phyloP scores from a whole-genome alignment of 345 rosid genomes.

The Gynandropsis gynandra region DNA sequence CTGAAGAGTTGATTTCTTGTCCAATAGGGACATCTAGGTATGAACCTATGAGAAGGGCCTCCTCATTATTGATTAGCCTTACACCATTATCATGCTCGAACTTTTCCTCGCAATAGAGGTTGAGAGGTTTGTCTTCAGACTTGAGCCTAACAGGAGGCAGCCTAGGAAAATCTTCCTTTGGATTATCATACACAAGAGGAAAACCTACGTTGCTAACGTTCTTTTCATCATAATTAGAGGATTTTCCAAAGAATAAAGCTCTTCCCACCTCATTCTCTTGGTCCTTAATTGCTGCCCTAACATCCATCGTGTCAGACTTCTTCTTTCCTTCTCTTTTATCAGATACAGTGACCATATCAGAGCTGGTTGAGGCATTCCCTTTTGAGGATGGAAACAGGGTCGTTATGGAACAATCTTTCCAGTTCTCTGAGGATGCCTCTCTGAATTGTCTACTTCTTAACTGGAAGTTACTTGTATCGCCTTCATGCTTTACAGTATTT shows the following conservation, averaged over 20 bases:
- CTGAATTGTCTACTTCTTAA: conserved; percentile 39
- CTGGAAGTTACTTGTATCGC: conserved; percentile 37
- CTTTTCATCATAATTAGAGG: conserved; percentile 47
- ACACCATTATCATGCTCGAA: conserved; percentile 60
- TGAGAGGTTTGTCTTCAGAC: conserved; percentile 74
- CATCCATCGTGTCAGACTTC: conserved; percentile 42
- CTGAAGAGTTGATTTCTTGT: conserved; percentile 89
- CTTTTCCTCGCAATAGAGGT: conserved; percentile 78
- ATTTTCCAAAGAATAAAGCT: conserved; percentile 61
- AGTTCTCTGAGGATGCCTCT: conserved; percentile 41
- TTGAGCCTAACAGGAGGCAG: conserved; percentile 95
- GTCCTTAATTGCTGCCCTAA: conserved; percentile 58
- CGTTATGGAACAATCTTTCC: conserved; percentile 73
- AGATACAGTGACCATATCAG: conserved; percentile 28
- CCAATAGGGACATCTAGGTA: conserved; percentile 90
- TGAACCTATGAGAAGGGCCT: conserved; percentile 67
- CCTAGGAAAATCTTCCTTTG: conserved; percentile 85
- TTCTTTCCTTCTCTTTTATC: conserved; percentile 68
- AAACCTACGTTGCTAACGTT: conserved; percentile 37
- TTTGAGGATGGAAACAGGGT: conserved; percentile 57
- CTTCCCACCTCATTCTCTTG: conserved; percentile 93
- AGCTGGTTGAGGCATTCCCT: conserved; percentile 50
- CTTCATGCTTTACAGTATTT: conserved; percentile 28
- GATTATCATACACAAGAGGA: conserved; percentile 47
- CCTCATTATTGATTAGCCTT: conserved; percentile 55